Evolutionary conservation across 176 grass and related monocot genomes (phyloP).

Genomic region (Triticum aestivum): DNA sequence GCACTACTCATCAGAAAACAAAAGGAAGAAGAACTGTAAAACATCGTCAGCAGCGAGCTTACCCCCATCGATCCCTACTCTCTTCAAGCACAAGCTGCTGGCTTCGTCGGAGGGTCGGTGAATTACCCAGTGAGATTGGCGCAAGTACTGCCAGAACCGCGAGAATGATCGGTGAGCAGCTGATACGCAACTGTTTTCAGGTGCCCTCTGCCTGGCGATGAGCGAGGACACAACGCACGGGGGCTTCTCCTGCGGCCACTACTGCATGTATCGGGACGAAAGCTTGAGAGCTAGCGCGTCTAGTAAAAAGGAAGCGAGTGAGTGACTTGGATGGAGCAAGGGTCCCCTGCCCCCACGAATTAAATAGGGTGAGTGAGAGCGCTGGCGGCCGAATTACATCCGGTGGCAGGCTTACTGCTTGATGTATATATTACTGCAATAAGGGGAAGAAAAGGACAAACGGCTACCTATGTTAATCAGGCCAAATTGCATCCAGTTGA

Average conservation of each 20-base stretch:
- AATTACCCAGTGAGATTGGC: background rate
- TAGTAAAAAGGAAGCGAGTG: conserved; percentile 2
- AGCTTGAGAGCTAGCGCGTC: background rate
- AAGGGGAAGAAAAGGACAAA: conserved; percentile 2
- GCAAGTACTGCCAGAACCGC: background rate
- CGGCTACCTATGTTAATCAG: background rate
- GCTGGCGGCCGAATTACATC: background rate
- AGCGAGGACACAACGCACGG: background rate
- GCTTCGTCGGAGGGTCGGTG: background rate
- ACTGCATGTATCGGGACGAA: conserved; percentile 4
- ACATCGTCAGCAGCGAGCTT: conserved; percentile 1
- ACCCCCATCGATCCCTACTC: conserved; percentile 31
- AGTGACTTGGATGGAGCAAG: conserved; percentile 27
- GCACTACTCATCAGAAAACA: too few relatives aligned
- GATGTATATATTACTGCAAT: background rate
- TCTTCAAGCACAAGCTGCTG: background rate
- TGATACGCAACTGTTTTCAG: conserved; percentile 12
- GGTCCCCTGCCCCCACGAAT: conserved; percentile 26
- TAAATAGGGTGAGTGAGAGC: conserved; percentile 44
- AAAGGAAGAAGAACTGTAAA: background rate
- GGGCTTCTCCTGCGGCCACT: background rate
- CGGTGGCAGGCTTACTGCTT: background rate
- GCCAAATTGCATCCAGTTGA: background rate
- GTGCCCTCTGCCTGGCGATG: conserved; percentile 11
- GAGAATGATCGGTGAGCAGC: background rate